These are phyloP conservation scores for Cercospora sojina DNA, from an alignment of 2,329 filamentous ascomycete genomes.

Conservation along the genomic window DNA sequence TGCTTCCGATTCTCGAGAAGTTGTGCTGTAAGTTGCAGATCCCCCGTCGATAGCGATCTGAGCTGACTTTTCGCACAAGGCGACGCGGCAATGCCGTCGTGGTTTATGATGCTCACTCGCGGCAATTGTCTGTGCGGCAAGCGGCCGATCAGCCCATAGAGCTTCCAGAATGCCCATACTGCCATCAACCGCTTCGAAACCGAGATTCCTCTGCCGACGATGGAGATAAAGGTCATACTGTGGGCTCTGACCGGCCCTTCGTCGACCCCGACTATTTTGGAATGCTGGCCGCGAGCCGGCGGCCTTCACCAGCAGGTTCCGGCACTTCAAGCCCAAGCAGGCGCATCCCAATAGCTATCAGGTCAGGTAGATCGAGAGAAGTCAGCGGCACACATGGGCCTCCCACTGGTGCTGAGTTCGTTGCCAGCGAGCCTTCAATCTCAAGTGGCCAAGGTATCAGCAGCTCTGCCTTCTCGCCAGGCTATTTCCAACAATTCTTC, in stretches of 20 bases:
- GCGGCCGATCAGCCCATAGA: conserved; percentile 57
- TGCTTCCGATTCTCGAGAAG: conserved; percentile 68
- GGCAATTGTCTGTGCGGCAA: conserved; percentile 77
- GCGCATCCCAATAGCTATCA: conserved; percentile 44
- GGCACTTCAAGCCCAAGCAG: conserved; percentile 40
- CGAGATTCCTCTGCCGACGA: conserved; percentile 31
- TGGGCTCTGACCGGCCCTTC: conserved; percentile 59
- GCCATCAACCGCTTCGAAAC: conserved; percentile 66
- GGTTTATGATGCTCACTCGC: conserved; percentile 80
- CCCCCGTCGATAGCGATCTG: neutral
- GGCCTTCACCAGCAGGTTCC: conserved; percentile 48
- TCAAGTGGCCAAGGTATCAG: conserved; percentile 67
- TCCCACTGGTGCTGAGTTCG: conserved; percentile 53
- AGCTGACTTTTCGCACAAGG: conserved; percentile 49
- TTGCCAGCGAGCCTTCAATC: conserved; percentile 46
- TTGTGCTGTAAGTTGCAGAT: conserved; percentile 67
- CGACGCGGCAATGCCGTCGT: conserved; percentile 92
- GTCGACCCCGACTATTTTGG: conserved; percentile 93
- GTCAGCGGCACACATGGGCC: conserved; percentile 35
- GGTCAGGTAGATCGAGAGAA: conserved; percentile 37
- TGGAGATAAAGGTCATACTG: conserved; percentile 39
- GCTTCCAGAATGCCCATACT: conserved; percentile 79
- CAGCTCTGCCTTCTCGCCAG: conserved; percentile 80
- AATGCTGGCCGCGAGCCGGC: conserved; percentile 68
- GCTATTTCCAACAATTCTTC: conserved; percentile 93